Evolutionary conservation across 768 basidiomycete genomes (phyloP).

Genomic region (Serendipita indica): DNA sequence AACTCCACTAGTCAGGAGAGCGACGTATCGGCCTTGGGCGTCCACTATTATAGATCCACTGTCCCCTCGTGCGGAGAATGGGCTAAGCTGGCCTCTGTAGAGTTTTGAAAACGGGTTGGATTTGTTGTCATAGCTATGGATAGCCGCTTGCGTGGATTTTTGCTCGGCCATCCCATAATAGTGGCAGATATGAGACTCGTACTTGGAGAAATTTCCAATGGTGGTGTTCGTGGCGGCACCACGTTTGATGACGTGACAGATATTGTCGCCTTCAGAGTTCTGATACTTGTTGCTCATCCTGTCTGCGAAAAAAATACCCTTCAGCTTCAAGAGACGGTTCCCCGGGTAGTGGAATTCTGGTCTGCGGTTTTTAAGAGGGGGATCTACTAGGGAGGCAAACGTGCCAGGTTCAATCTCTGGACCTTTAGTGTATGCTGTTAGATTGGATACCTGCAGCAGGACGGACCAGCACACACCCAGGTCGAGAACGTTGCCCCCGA

Average conservation of each 20-base stretch:
- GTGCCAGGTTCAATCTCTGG: slow-evolving; percentile 11
- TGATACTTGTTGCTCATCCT: slow-evolving; percentile 16
- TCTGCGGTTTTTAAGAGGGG: not conserved
- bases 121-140: slow-evolving; percentile 16
- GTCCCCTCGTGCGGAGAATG: slow-evolving; percentile 20
- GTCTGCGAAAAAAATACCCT: slow-evolving; percentile 18
- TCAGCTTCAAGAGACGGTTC: slow-evolving; percentile 17
- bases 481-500: slow-evolving; percentile 25
- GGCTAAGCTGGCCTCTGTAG: too few relatives aligned
- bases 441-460: slow-evolving; percentile 18
- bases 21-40: slow-evolving; percentile 16
- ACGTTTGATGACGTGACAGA: slow-evolving; percentile 18
- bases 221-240: slow-evolving; percentile 19
- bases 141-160: slow-evolving; percentile 15
- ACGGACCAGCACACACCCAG: slow-evolving; percentile 25
- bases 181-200: slow-evolving; percentile 17
- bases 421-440: slow-evolving; percentile 13
- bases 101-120: slow-evolving; percentile 1
- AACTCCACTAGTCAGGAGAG: slow-evolving; percentile 17
- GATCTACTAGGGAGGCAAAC: slow-evolving; percentile 12
- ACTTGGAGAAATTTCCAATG: slow-evolving; percentile 17
- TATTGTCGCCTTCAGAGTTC: slow-evolving; percentile 18
- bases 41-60: slow-evolving; percentile 18
- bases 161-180: slow-evolving; percentile 15
- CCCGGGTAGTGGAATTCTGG: slow-evolving; percentile 20